Evolutionary conservation across 75 land plant genomes (phyloP), one percentile per base, ranked within the genome.

Genomic region (Sequoia sempervirens): DNA sequence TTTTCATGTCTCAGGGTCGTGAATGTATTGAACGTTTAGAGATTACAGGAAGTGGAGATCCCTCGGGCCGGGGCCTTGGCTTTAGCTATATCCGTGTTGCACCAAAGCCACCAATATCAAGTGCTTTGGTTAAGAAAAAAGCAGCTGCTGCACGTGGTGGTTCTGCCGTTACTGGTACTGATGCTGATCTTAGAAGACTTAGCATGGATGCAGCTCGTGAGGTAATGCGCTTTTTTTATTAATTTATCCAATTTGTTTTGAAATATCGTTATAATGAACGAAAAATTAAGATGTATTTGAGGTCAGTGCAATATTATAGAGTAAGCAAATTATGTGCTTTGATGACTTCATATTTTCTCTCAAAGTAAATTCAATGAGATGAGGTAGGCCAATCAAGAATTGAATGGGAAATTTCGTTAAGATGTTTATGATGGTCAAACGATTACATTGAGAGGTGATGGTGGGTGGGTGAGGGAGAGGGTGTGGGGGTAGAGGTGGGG

Each of bases 141-240:
- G 84, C 92, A 84, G 90, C 95, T 82, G 93, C 89, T 89, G 91
- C 87, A 47, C 88, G 90, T 73, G 94, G 93, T 84, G 92, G 94
- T 46, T 83, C 98, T 68, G 90, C 97, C 64, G 99, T 98, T 5
- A 98, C 99, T 85, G 99, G 99, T 53, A 98, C 99, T 76, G 99
- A 98, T 92, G 99, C 99, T 84, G 99, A 98, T 88, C 93, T 98
- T 10, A 97, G 99, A 28, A 92, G 99, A 50, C 86, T 98, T 66
- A 98, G 99, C 86, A 98, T 98, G 99, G 99, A 96, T 80, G 97
- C 97, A 80, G 98, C 99, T 52, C 88, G 97, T 50, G 99, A 98
- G 95, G 99, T 97, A 80, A 70, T 73, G 79, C 40, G 2, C 64
- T 2, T 40, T 72, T n/a, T 18, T 50, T 28, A 69, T 81, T n/a